Evolutionary conservation across 345 rosid genomes (phyloP).

Genomic region (Aquilaria yunnanensis): DNA sequence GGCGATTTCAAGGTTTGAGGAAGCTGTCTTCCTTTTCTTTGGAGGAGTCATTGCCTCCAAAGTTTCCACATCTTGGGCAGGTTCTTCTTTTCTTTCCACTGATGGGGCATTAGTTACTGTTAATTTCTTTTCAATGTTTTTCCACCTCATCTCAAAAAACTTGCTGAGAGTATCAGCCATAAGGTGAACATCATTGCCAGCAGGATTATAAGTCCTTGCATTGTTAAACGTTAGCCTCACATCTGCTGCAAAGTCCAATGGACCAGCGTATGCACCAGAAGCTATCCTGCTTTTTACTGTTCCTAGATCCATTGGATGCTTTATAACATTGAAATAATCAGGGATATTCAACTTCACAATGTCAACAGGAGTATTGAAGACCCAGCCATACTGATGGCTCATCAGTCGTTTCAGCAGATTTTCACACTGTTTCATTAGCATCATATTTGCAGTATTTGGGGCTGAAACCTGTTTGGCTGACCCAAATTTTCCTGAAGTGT

Average conservation of each 20-base stretch:
- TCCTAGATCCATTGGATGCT: conserved; percentile 94
- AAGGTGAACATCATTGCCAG: conserved; percentile 70
- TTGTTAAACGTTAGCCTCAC: conserved; percentile 81
- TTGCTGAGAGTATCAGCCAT: conserved; percentile 83
- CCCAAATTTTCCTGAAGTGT: conserved; percentile 46
- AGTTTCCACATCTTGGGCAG: conserved; percentile 29
- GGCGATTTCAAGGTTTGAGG: conserved; percentile 31
- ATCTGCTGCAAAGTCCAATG: conserved; percentile 69
- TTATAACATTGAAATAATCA: conserved; percentile 68
- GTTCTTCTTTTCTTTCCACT: conserved; percentile 26
- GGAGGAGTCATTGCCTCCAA: conserved; percentile 33
- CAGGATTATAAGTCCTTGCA: conserved; percentile 90
- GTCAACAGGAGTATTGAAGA: conserved; percentile 86
- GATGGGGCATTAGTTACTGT: conserved; percentile 26
- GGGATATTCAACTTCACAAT: conserved; percentile 70
- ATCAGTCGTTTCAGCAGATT: conserved; percentile 55
- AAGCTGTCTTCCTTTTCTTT: conserved; percentile 61
- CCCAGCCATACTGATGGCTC: conserved; percentile 81
- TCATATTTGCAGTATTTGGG: conserved; percentile 32
- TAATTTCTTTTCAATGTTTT: conserved; percentile 68
- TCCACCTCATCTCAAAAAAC: conserved; percentile 79
- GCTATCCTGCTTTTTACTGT: conserved; percentile 57
- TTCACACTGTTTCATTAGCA: conserved; percentile 81
- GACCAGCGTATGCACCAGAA: conserved; percentile 68
- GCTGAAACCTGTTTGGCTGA: conserved; percentile 36